Conservation (phyloP, 2,329 filamentous ascomycete species). For the Drechslerella stenobrocha region DNA sequence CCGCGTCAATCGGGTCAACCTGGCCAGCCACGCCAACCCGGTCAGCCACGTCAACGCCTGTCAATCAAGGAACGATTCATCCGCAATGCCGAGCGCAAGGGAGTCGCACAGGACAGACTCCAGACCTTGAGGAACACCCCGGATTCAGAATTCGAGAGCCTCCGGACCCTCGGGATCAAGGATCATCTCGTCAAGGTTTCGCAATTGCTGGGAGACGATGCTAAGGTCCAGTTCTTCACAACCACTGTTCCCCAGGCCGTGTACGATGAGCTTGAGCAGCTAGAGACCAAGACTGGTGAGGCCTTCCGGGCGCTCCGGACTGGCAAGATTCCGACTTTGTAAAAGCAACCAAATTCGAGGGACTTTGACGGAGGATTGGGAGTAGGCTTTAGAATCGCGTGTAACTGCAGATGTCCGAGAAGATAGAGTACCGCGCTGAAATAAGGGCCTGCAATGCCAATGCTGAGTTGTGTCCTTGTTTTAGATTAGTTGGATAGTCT, state of each 20-base stretch:
- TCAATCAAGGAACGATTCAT: conserved; percentile 13
- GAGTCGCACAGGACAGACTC: conserved; percentile 3
- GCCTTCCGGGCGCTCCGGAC: background rate
- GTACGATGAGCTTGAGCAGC: conserved; percentile 17
- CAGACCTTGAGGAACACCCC: conserved; percentile 7
- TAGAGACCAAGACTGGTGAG: background rate
- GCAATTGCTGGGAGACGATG: conserved; percentile 14
- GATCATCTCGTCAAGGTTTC: conserved; percentile 14
- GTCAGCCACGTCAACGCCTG: background rate
- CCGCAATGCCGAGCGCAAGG: conserved; percentile 3
- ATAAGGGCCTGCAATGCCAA: background rate
- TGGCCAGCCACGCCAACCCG: too few relatives aligned
- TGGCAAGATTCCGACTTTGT: conserved; percentile 17
- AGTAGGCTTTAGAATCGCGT: background rate
- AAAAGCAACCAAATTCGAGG: background rate
- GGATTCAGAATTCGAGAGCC: conserved; percentile 6
- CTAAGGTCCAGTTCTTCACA: conserved; percentile 21
- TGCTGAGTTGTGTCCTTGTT: background rate
- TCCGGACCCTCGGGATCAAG: conserved; percentile 17
- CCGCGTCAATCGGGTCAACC: background rate
- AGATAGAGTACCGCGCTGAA: conserved; percentile 4
- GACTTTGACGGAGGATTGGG: background rate
- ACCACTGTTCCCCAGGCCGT: conserved; percentile 13
- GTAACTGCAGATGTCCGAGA: background rate
- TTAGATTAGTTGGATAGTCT: background rate